Base-by-base conservation (phyloP, 2,329 filamentous ascomycete species). In the Dactylonectria macrodidyma region DNA sequence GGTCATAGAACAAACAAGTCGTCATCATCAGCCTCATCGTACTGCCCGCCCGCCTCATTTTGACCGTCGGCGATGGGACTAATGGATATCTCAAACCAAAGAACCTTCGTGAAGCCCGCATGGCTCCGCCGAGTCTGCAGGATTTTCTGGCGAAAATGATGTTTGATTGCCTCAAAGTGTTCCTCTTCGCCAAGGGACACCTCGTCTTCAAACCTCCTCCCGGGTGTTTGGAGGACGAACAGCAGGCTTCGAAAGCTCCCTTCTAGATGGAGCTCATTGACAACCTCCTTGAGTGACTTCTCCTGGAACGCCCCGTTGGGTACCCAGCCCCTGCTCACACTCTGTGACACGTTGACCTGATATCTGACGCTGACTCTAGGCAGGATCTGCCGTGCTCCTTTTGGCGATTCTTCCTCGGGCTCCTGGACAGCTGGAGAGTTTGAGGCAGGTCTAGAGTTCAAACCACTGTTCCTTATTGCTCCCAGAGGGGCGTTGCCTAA, bases 11-110 rank as follows among this genome's bases (percentile, higher is more conserved):
- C 16, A 16, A 16, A 7, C 6, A 44, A 16, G 38, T 44, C 38
- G 7, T 44, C 14, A 44, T 44, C 14, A 44, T 44, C 38, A 44
- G 14, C 38, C 6, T 16, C 38, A 7, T 44, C 38, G 38, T 44
- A 44, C n/a, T 44, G 14, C 14, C 38, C 38, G 11, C 38, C 38
- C 6, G 12, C 14, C 7, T 44, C 44, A 12, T 12, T n/a, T 6
- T 26, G 10, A 16, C 51, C 44, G 9, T 14, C 16, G 7, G 33
- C n/a, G 9, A 58, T 9, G 1, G 61, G 61, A 1, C 54, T 64
- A 16, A 64, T 64, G 14, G 36, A 46, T 16, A 64, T 64, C 47
- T 64, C 61, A 44, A 64, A 58, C 7, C n/a, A 47, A 14, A 64
- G 55, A n/a, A 36, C 24, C 12, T 16, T 52, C n/a, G 4, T 47